These are phyloP conservation scores for Ganoderma resinaceum DNA, from an alignment of 1,284 basidiomycete genomes.

Conservation along the genomic window DNA sequence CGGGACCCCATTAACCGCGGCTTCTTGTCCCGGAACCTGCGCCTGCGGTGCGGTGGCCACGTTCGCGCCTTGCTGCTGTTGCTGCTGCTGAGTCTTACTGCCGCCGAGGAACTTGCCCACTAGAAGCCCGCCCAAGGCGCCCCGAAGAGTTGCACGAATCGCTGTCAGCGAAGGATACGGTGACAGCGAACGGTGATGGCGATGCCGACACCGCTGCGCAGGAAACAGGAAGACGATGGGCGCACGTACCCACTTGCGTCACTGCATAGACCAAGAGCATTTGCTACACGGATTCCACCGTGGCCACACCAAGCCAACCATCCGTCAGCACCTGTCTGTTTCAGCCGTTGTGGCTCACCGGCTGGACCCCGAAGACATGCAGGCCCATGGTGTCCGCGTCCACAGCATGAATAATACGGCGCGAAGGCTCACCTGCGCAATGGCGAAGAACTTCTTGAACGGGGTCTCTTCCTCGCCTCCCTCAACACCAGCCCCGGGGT, in stretches of 20 bases:
- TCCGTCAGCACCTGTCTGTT: constrained; percentile 12
- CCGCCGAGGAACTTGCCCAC: constrained; percentile 16
- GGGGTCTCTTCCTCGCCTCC: constrained; percentile 36
- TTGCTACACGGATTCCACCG: constrained; percentile 56
- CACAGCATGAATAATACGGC: neutral
- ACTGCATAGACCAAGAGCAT: constrained; percentile 65
- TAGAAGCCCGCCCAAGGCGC: neutral
- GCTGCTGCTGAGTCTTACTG: constrained; percentile 25
- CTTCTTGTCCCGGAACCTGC: neutral
- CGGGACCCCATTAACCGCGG: constrained; percentile 58
- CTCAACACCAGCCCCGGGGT: constrained; percentile 25
- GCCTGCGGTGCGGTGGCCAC: constrained; percentile 34
- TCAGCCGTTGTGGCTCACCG: neutral
- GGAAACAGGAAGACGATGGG: neutral
- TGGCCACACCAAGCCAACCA: neutral
- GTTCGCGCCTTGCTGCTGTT: constrained; percentile 38
- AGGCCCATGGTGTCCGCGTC: neutral
- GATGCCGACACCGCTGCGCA: constrained; percentile 1
- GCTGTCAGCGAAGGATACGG: constrained; percentile 8
- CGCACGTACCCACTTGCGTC: constrained; percentile 63
- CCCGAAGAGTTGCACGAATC: constrained; percentile 8
- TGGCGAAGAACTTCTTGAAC: constrained; percentile 43
- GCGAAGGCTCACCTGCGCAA: constrained; percentile 54
- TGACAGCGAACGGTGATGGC: neutral
- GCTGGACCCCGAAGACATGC: neutral